A percentile compares a stretch with the other conserved stretches of the same genome.
Evolutionary conservation across 305 asterid genomes (phyloP).

Genomic region (Solanum chacoense): DNA sequence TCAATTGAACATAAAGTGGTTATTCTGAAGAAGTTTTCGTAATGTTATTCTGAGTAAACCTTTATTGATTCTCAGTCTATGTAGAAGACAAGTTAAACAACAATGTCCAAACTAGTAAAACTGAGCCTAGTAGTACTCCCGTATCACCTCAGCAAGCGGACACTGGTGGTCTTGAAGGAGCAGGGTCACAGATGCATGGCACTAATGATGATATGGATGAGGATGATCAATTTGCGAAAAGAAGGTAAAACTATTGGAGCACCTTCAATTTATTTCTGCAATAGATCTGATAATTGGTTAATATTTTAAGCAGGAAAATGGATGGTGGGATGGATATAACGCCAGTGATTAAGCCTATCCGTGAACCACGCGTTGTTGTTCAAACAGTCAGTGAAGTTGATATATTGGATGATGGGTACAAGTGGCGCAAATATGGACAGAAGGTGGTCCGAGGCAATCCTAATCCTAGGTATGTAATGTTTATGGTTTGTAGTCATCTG

Average conservation of each 20-base stretch:
- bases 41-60: not conserved
- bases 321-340: slow-evolving; percentile 63
- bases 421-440: slow-evolving; percentile 99
- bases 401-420: slow-evolving; percentile 90
- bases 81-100: slow-evolving; percentile 41
- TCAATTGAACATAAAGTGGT: not conserved
- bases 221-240: slow-evolving; percentile 62
- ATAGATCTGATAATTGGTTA: not conserved
- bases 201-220: slow-evolving; percentile 60
- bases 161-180: slow-evolving; percentile 50
- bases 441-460: slow-evolving; percentile 98
- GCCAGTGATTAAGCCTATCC: slow-evolving; percentile 80
- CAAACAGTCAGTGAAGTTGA: slow-evolving; percentile 97
- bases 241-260: slow-evolving; percentile 38
- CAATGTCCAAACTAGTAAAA: slow-evolving; percentile 18
- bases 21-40: not conserved
- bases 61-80: slow-evolving; percentile 1
- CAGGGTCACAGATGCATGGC: slow-evolving; percentile 42
- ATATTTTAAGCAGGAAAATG: slow-evolving; percentile 48
- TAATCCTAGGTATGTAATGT: slow-evolving; percentile 65
- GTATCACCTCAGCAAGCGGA: slow-evolving; percentile 58
- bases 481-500: not conserved
- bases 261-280: not conserved
- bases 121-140: slow-evolving; percentile 53
- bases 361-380: slow-evolving; percentile 92